phyloP scores from a whole-genome alignment of 305 asterid genomes.

The Rubia peregrina region DNA sequence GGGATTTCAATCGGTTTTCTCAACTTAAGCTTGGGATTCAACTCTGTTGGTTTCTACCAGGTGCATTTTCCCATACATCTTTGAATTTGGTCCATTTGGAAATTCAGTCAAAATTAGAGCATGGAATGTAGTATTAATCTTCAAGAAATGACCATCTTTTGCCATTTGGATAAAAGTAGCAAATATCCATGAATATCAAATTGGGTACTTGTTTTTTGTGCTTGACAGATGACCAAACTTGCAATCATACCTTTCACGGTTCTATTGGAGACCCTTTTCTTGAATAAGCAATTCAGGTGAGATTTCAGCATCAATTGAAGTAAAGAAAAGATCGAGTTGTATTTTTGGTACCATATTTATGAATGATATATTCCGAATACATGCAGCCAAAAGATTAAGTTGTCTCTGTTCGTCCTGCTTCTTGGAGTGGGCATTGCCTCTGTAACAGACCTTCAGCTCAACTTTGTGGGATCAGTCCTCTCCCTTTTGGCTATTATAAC shows the following conservation, averaged over 20 bases:
- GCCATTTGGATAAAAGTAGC: neutral
- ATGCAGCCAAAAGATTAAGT: conserved; percentile 61
- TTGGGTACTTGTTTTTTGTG: neutral
- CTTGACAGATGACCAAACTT: conserved; percentile 82
- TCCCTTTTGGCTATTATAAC: conserved; percentile 82
- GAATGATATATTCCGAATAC: neutral
- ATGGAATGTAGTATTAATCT: neutral
- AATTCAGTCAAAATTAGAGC: neutral
- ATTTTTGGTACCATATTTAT: neutral
- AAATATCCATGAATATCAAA: neutral
- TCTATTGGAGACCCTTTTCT: conserved; percentile 61
- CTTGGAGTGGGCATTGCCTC: conserved; percentile 86
- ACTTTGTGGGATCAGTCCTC: conserved; percentile 61
- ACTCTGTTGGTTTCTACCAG: conserved; percentile 93
- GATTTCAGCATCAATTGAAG: neutral
- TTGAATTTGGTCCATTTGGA: neutral
- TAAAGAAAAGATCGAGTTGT: neutral
- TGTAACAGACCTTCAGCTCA: conserved; percentile 86
- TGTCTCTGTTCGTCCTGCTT: conserved; percentile 52
- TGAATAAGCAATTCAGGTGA: conserved; percentile 81
- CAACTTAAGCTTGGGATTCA: conserved; percentile 85
- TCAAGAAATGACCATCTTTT: neutral
- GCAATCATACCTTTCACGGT: conserved; percentile 96
- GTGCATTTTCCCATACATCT: conserved; percentile 16
- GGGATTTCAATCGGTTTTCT: conserved; percentile 88